These are phyloP conservation scores for Diplodia seriata DNA, from an alignment of 2,329 filamentous ascomycete genomes.

Conservation along the genomic window DNA sequence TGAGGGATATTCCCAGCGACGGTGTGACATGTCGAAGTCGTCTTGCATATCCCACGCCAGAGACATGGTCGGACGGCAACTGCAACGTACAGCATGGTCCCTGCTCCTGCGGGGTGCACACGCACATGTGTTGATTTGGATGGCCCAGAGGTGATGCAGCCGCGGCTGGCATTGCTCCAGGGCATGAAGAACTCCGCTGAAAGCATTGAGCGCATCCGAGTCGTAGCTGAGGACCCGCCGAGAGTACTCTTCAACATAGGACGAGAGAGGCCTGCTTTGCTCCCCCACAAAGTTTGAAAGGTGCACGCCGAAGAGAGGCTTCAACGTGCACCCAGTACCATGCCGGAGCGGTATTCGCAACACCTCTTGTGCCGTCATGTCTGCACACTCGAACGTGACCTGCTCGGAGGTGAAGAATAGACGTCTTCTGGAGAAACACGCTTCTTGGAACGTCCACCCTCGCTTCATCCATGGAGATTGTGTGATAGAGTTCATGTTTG, in stretches of 20 bases:
- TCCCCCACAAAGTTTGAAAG: slow-evolving; percentile 1
- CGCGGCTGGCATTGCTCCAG: not conserved
- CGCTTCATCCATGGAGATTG: slow-evolving; percentile 19
- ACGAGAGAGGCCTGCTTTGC: not conserved
- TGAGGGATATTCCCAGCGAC: not conserved
- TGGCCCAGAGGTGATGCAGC: not conserved
- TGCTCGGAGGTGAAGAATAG: slow-evolving; percentile 19
- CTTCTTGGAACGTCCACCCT: slow-evolving; percentile 21
- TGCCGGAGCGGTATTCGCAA: not conserved
- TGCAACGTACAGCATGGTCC: too few species aligned
- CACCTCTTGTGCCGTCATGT: slow-evolving; percentile 8
- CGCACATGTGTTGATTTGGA: not conserved
- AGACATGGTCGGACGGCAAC: not conserved
- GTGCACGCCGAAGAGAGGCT: slow-evolving; percentile 5
- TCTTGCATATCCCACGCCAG: not conserved
- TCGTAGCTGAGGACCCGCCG: not conserved
- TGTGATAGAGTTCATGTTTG: not conserved
- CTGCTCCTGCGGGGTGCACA: too few species aligned
- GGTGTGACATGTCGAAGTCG: not conserved
- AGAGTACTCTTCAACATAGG: slow-evolving; percentile 1
- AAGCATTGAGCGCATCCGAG: slow-evolving; percentile 7
- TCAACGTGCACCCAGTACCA: not conserved
- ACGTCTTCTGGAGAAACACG: slow-evolving; percentile 3
- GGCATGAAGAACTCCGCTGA: not conserved
- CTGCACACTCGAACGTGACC: slow-evolving; percentile 16